Evolutionary conservation across 2,329 filamentous ascomycete genomes (phyloP), one percentile per base, ranked within the genome.

Genomic region (Zarea fungicola): DNA sequence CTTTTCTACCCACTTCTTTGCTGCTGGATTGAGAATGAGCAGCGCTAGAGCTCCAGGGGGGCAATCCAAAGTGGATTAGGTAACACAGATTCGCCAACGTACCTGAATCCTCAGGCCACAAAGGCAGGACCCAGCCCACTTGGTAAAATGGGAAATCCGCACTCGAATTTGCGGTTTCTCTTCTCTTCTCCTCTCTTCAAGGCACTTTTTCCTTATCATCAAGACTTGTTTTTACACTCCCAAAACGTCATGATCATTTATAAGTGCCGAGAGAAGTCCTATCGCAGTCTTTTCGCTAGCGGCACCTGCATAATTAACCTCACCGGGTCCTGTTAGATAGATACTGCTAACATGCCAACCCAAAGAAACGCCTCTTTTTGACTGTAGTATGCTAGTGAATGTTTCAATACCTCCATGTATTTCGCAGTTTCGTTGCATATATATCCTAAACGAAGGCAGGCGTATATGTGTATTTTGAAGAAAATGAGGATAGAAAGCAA

Each of bases 291-390:
- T 88, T 95, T 90, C 91, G 91, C 91, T 96, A 96, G 87, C 90
- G 82, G 87, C 85, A 85, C 87, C 89, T 90, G 87, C 80, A 58
- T 71, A 57, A 58, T 48, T 67, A 64, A 67, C 64, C 36, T 70
- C 68, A 81, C 89, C 87, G 85, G 87, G 78, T 81, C 84, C 85
- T 78, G 89, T 92, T 96, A 95, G 90, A 96, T 96, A 95, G 90
- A 81, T 81, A 82, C 83, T 89, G 89, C 85, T 77, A 69, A 95
- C 88, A 96, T 78, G 64, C 55, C 45, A 28, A 9, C 14, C 11
- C 37, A 32, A 25, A 18, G 14, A 11, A 16, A 22, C 19, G 10
- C 9, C n/a, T 21, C 16, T 19, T 5, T 6, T 32, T 18, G 29
- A 6, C 25, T 39, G 6, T n/a, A n/a, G n/a, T n/a, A n/a, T n/a